Base-by-base conservation (phyloP, 106 monocot genomes). In the Alisma plantagoaquatica region DNA sequence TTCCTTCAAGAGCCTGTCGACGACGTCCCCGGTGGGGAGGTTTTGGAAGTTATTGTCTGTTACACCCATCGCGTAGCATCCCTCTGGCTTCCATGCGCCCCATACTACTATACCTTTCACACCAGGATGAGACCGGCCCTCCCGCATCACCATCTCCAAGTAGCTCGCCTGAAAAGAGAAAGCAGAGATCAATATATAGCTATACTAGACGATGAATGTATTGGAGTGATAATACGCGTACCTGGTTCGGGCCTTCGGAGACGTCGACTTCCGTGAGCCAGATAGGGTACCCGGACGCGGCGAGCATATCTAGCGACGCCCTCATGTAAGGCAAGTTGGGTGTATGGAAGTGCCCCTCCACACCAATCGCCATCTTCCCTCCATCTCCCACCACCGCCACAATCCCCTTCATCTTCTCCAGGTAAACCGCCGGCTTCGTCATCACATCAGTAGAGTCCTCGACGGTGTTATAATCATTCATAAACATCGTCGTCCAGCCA, bases 261-360 rank as follows among this genome's bases (percentile, higher is more conserved):
- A 83, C 75, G 29, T 93, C 92, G 4, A 93, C 71, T 59, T 93
- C 87, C 8, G 92, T 93, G n/a, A 87, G 73, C 86, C 92, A 93
- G 32, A 93, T 77, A 32, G 92, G 87, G 14, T 71, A 42, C 1
- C 46, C 48, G 5, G 71, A 46, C 2, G 19, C 28, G 2, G 83
- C 76, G 25, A 93, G 71, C 4, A 45, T 61, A 51, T 93, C 87
- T 8, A 93, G 33, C 26, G 86, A 59, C 1, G 92, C 55, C 54
- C 86, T 73, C 63, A 92, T 74, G 58, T 76, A 83, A 6, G 93
- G 31, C 23, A 83, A 59, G 58, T 83, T 77, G 2, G 80, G 77
- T 2, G 8, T 27, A 35, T 15, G 41, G 62, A 93, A 93, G 58
- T 93, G 92, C 10, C 71, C 46, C 33, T 93, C 76, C 8, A 93